Evolutionary conservation across 176 grass and related monocot species (phyloP).

Genomic region (Juncus inflexus): DNA sequence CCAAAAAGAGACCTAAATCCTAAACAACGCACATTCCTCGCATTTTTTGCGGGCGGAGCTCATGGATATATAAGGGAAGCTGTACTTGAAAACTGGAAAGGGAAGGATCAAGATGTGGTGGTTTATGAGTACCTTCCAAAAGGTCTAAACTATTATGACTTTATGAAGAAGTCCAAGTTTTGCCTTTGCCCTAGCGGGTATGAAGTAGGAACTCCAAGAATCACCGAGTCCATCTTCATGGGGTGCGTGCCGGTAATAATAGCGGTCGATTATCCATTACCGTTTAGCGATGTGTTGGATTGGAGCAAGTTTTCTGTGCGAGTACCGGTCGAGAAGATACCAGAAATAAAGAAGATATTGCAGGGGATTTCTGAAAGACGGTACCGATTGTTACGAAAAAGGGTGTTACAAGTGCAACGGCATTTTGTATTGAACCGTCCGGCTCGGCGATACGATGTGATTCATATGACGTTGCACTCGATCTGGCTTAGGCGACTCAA

Average conservation of each 20-base stretch:
- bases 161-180: slow-evolving; percentile 59
- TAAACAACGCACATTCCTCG: slow-evolving; percentile 43
- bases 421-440: slow-evolving; percentile 75
- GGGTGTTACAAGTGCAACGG: slow-evolving; percentile 56
- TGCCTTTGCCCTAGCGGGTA: slow-evolving; percentile 88
- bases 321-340: slow-evolving; percentile 52
- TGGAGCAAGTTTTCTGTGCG: slow-evolving; percentile 84
- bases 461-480: slow-evolving; percentile 83
- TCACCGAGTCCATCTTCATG: slow-evolving; percentile 62
- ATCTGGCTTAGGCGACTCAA: slow-evolving; percentile 89
- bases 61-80: slow-evolving; percentile 57
- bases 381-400: slow-evolving; percentile 50
- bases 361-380: slow-evolving; percentile 47
- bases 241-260: slow-evolving; percentile 80
- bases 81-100: slow-evolving; percentile 52
- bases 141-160: slow-evolving; percentile 52
- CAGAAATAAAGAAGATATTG: slow-evolving; percentile 68
- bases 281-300: slow-evolving; percentile 77
- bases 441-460: slow-evolving; percentile 59
- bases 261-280: slow-evolving; percentile 55
- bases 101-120: slow-evolving; percentile 43
- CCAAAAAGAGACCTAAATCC: slow-evolving; percentile 21
- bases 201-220: slow-evolving; percentile 80
- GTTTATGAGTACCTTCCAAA: slow-evolving; percentile 64
- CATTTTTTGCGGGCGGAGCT: slow-evolving; percentile 69